These are phyloP conservation scores for Pascua sp. DNA, from an alignment of 1,284 basidiomycete genomes.

Conservation along the genomic window DNA sequence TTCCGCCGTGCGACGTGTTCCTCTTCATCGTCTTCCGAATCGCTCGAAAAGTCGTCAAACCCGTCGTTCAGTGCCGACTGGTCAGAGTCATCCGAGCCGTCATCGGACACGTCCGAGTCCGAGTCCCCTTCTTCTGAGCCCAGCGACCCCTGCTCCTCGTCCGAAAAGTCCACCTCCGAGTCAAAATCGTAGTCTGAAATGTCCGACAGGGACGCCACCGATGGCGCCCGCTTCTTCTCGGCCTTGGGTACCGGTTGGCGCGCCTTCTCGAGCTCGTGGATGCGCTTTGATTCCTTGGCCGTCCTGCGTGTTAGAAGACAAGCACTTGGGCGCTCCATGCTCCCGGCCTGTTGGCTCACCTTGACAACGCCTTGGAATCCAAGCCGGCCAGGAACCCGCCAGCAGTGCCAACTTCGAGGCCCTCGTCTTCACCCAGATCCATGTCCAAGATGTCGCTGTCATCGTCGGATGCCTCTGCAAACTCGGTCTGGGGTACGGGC, in stretches of 20 bases:
- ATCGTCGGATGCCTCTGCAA: conserved; percentile 20
- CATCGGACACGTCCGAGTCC: conserved; percentile 19
- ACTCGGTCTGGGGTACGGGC: conserved; percentile 43
- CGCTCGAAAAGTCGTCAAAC: conserved; percentile 19
- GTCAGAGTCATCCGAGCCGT: conserved; percentile 18
- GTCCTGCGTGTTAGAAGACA: conserved; percentile 23
- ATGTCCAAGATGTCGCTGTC: conserved; percentile 10
- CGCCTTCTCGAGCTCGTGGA: conserved; percentile 43
- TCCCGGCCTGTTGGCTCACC: conserved; percentile 26
- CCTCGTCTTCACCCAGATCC: conserved; percentile 28
- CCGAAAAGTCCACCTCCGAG: conserved; percentile 32
- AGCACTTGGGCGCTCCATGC: too few relatives aligned
- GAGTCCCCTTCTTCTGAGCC: conserved; percentile 10
- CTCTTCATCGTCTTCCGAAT: conserved; percentile 19
- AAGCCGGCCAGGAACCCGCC: conserved; percentile 37
- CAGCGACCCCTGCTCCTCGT: conserved; percentile 28
- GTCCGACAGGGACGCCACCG: conserved; percentile 26
- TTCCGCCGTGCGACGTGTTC: conserved; percentile 17
- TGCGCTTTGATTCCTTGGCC: conserved; percentile 46
- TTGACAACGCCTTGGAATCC: conserved; percentile 37
- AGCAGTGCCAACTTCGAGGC: conserved; percentile 18
- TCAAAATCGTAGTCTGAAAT: conserved; percentile 42
- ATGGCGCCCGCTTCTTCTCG: conserved; percentile 30
- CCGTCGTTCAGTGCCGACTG: conserved; percentile 16
- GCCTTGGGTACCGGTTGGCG: conserved; percentile 37